Conservation (phyloP, 1,139 yeast genomes). For the Komagataea norvegica region DNA sequence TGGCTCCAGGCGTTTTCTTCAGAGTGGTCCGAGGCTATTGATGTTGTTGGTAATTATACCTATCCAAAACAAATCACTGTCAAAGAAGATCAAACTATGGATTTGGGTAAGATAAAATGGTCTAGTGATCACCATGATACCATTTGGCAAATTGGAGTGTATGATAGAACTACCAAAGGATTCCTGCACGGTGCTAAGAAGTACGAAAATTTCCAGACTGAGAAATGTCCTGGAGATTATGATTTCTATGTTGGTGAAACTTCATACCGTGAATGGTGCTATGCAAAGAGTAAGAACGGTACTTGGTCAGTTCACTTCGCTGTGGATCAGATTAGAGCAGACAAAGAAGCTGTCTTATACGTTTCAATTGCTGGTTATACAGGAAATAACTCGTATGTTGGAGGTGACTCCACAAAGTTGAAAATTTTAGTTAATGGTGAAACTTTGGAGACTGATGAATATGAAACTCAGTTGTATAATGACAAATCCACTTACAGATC, state of each 20-base stretch:
- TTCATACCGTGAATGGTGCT: conserved; percentile 4
- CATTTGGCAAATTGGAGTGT: conserved; percentile 5
- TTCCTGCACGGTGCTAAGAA: conserved; percentile 5
- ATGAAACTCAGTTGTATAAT: conserved; percentile 3
- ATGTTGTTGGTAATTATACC: conserved; percentile 5
- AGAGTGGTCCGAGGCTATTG: conserved; percentile 7
- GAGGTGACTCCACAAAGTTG: conserved; percentile 6
- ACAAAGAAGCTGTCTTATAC: conserved; percentile 2
- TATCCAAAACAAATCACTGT: conserved; percentile 2
- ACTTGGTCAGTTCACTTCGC: conserved; percentile 4
- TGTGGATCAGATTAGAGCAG: background rate
- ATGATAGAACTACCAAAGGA: conserved; percentile 7
- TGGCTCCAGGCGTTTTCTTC: conserved; percentile 6
- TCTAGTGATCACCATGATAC: conserved; percentile 2
- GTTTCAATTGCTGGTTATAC: conserved; percentile 7
- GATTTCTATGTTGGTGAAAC: conserved; percentile 3
- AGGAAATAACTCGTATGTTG: conserved; percentile 5
- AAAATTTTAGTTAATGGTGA: conserved; percentile 6
- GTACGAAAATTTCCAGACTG: conserved; percentile 6
- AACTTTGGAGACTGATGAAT: conserved; percentile 2
- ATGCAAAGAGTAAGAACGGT: conserved; percentile 5
- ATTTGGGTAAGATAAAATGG: conserved; percentile 4
- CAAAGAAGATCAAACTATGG: background rate
- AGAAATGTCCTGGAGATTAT: conserved; percentile 3
- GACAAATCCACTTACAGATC: conserved; percentile 8